Conservation (phyloP, 345 rosid genomes). For the Excoecaria cochinchinensis region DNA sequence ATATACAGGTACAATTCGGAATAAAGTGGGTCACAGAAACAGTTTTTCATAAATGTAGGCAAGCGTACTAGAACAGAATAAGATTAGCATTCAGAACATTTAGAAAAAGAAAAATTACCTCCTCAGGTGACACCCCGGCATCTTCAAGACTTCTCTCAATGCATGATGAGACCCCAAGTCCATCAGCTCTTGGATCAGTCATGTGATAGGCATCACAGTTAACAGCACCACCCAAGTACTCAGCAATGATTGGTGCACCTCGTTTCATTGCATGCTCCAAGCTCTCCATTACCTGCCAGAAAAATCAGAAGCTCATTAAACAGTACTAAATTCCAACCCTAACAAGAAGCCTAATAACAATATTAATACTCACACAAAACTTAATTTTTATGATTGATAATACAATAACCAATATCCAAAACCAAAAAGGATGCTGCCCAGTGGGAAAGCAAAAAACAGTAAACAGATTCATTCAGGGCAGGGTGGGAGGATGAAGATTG, state of each 20-base stretch:
- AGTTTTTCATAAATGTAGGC: background rate
- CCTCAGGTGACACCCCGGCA: constrained; percentile 98
- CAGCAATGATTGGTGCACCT: constrained; percentile 95
- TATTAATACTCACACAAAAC: background rate
- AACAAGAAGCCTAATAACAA: background rate
- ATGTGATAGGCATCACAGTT: constrained; percentile 98
- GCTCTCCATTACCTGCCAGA: constrained; percentile 86
- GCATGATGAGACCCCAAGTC: constrained; percentile 98
- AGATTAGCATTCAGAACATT: background rate
- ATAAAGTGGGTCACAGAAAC: background rate
- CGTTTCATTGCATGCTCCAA: constrained; percentile 97
- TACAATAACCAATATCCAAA: background rate
- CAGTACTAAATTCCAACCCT: constrained; percentile 6
- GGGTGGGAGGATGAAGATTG: background rate
- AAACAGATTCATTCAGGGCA: background rate
- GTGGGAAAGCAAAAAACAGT: background rate
- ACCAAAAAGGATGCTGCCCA: background rate
- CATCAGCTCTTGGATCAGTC: constrained; percentile 99
- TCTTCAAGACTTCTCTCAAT: constrained; percentile 92
- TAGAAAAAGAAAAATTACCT: constrained; percentile 39
- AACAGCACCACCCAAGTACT: constrained; percentile 96
- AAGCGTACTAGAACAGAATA: background rate
- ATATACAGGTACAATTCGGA: background rate
- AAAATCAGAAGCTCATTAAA: constrained; percentile 13
- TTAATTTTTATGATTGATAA: background rate